Percentiles rank a stretch among this genome's conserved stretches.
Evolutionary conservation across 78 protist genomes (phyloP).

Genomic region (Planoprotostelium fungivorum): DNA sequence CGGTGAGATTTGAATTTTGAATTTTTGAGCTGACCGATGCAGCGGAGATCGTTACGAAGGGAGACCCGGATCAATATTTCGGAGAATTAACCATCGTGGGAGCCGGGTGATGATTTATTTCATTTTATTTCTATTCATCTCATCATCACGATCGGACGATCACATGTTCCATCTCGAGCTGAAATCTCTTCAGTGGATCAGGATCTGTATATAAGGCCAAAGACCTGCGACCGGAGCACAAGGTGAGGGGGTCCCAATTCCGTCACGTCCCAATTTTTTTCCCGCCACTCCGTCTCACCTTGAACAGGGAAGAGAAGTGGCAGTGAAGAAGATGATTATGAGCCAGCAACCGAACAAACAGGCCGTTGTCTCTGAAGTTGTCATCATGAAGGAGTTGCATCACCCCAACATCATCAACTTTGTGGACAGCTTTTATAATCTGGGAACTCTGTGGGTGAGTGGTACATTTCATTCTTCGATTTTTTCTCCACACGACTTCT

Average conservation of each 20-base stretch:
- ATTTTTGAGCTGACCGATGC: too few relatives aligned
- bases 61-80: not conserved
- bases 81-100: not conserved
- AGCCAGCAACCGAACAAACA: conserved; percentile 42
- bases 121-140: too few relatives aligned
- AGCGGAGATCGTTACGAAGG: not conserved
- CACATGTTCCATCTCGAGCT: not conserved
- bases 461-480: not conserved
- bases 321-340: conserved; percentile 50
- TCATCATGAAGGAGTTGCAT: conserved; percentile 41
- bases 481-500: too few relatives aligned
- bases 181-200: not conserved
- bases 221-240: not conserved
- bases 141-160: not conserved
- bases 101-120: not conserved
- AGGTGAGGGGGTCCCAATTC: not conserved
- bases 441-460: conserved; percentile 51
- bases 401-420: conserved; percentile 60
- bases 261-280: not conserved
- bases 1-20: too few relatives aligned
- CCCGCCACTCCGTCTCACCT: not conserved
- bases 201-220: not conserved
- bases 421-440: conserved; percentile 5
- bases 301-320: conserved; percentile 8
- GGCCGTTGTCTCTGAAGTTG: conserved; percentile 48